A percentile compares a stretch with the other conserved stretches of the same genome.
Conservation (phyloP, 306 rosid genomes). For the Astragalus glycyphyllos region DNA sequence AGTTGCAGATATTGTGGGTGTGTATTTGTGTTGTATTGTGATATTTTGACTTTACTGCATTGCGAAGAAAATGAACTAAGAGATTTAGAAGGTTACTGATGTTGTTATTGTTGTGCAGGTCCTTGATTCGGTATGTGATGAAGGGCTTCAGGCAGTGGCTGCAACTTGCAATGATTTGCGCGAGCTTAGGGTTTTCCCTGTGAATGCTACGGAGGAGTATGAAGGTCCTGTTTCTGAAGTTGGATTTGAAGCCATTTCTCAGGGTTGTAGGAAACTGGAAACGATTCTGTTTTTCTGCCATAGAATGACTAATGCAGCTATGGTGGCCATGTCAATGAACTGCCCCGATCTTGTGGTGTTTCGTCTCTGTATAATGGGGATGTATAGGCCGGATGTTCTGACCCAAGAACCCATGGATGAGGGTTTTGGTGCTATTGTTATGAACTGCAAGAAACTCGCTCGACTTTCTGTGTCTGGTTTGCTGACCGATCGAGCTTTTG, state of each 20-base stretch:
- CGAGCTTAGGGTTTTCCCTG: conserved; percentile 84
- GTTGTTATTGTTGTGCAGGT: conserved; percentile 54
- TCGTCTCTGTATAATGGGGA: conserved; percentile 75
- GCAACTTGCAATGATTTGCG: conserved; percentile 77
- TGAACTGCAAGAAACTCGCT: conserved; percentile 89
- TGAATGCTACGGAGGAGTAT: conserved; percentile 53
- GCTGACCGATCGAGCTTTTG: not conserved
- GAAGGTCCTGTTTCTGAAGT: not conserved
- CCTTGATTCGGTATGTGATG: conserved; percentile 79
- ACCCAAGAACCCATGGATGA: conserved; percentile 85
- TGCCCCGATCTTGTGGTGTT: not conserved
- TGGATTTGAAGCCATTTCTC: conserved; percentile 4
- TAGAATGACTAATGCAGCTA: not conserved
- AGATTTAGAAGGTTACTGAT: not conserved
- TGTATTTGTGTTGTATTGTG: conserved; percentile 31
- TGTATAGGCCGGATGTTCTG: conserved; percentile 61
- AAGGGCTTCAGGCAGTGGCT: conserved; percentile 89
- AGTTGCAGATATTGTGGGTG: conserved; percentile 79
- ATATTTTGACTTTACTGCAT: no score
- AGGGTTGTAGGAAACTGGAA: not conserved
- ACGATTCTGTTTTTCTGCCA: not conserved
- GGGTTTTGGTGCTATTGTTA: conserved; percentile 92
- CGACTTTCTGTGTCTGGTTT: not conserved
- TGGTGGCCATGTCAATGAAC: not conserved
- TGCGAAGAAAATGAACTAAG: no score